Base-by-base conservation (phyloP, 2,329 filamentous ascomycete genomes). In the Seiridium unicorne region DNA sequence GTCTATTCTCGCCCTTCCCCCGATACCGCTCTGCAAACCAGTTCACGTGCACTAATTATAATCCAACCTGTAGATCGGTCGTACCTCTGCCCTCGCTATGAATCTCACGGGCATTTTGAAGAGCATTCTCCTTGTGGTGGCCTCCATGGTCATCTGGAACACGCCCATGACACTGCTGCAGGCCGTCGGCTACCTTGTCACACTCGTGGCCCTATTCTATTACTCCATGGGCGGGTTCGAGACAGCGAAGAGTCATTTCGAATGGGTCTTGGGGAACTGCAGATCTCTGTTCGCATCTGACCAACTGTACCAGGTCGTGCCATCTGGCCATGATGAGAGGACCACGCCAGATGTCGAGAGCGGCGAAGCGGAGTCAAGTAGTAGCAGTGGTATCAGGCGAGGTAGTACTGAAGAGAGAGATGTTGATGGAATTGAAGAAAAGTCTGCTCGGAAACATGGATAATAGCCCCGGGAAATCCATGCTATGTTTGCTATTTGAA, bases 101-200 rank as follows among this genome's bases (percentile, higher is more conserved):
- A 89, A 87, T 36, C 84, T 90, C 60, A 89, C 84, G 66, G 88
- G 88, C 74, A 86, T 90, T 62, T 81, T 89, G 65, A 90, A 90
- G 76, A 86, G 89, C 73, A 89, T 90, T 60, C 84, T 90, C 61
- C 82, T 90, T 51, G 87, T 90, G 62, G 79, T 80, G 58, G 84
- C 85, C 58, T 88, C 85, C 62, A 88, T 89, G 81, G 72, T 86
- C 70, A 82, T 89, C 68, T 89, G 86, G 81, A 77, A 80, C 65
- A 86, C 87, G 66, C 84, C 85, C 7, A 85, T 90, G 65, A 82
- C 84, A 34, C 73, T 73, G 38, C 80, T 87, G 60, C 87, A 90
- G 74, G 85, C 84, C 69, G 87, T 89, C 73, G 87, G 87, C 64
- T 90, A 89, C 78, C 80, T 79, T 65, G 83, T 89, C 67, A 86